Base-by-base conservation (phyloP, 495 filamentous ascomycete species). In the Evernia prunastri region DNA sequence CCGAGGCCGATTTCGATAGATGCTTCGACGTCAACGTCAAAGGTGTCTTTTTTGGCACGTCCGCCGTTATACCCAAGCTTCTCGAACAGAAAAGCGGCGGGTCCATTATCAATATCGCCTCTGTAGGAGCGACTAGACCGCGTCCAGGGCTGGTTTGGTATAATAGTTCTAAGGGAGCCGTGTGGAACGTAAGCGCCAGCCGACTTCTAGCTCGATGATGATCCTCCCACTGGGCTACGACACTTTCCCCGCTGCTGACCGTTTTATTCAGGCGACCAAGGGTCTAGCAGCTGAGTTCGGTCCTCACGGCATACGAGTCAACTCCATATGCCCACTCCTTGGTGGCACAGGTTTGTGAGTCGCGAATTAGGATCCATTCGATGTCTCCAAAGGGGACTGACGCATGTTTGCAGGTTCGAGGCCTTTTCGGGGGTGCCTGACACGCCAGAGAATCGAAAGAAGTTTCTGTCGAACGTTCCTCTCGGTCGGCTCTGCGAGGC, bases 131-230 rank as follows among this genome's bases (percentile, higher is more conserved):
- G 12, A 80, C 78, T 29, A 77, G 86, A 60, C 86, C 86, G 4
- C 77, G 86, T n/a, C 84, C 85, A 8, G 83, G 84, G 4, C 74
- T 89, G 61, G 85, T 87, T 15, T 88, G 85, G 85, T 89, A 89
- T 68, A 89, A 88, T 69, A 82, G 84, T 4, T 83, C 81, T 40
- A 89, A 89, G 71, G 85, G 81, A 4, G 85, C 86, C 31, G 83
- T 87, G 7, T 79, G 80, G 42, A 88, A 86, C 70, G 86, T 84
- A 70, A 25, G 57, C 27, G 49, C 33, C 23, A 57, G 15, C 56
- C 6, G 76, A 59, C 31, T 13, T 15, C 29, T 23, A 8, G 18
- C 35, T 54, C 27, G 29, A 60, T 23, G 5, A 8, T n/a, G 3
- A 40, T 58, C 18, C 18, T 25, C 39, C 56, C 59, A 23, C 33